phyloP scores from a whole-genome alignment of 768 basidiomycete species.

The Amanita rimosa region DNA sequence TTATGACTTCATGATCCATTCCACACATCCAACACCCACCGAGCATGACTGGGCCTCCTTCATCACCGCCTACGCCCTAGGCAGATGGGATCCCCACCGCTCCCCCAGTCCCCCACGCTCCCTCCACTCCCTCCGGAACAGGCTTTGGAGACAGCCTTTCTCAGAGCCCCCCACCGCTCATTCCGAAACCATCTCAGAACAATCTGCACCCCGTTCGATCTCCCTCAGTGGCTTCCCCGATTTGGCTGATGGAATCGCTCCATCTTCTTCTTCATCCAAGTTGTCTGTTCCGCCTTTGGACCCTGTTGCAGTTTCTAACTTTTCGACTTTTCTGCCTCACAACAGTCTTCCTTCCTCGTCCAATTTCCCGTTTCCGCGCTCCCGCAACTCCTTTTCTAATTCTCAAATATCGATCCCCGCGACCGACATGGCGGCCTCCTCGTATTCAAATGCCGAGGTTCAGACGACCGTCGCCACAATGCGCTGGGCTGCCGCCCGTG shows the following conservation, averaged over 20 bases:
- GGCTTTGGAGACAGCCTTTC: conserved; percentile 13
- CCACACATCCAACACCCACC: conserved; percentile 1
- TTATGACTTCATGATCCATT: conserved; percentile 8
- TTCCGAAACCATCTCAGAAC: neutral
- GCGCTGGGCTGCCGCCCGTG: conserved; percentile 75
- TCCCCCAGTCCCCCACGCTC: conserved; percentile 48
- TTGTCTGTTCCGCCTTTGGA: conserved; percentile 5
- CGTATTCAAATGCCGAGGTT: conserved; percentile 33
- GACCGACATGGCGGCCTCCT: conserved; percentile 11
- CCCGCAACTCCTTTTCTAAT: conserved; percentile 22
- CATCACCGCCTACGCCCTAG: conserved; percentile 62
- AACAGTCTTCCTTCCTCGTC: conserved; percentile 13
- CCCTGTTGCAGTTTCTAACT: neutral
- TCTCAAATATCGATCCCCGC: conserved; percentile 13
- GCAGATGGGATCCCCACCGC: conserved; percentile 71
- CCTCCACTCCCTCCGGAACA: conserved; percentile 8
- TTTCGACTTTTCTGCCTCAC: neutral
- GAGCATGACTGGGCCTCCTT: conserved; percentile 66
- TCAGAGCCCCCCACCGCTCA: conserved; percentile 13
- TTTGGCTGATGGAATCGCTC: neutral
- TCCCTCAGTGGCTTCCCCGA: neutral
- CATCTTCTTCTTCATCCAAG: conserved; percentile 8
- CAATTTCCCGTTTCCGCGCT: conserved; percentile 19
- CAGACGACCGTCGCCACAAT: conserved; percentile 70
- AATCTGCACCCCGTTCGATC: neutral